These are phyloP conservation scores for Sphagnum contortum DNA, from an alignment of 225 moss, liverwort and hornwort genomes.

Conservation along the genomic window DNA sequence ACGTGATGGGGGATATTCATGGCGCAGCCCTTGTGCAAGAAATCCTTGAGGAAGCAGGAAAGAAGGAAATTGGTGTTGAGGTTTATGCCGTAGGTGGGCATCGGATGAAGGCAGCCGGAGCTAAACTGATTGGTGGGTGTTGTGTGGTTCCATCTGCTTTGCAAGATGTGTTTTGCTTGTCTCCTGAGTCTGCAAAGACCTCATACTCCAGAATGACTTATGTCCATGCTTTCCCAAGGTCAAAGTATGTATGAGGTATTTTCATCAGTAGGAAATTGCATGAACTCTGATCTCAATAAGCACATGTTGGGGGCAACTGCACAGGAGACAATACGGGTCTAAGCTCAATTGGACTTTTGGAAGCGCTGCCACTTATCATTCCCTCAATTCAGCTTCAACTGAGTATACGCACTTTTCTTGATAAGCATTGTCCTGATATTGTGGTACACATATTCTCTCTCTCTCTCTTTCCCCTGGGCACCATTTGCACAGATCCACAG, in stretches of 20 bases:
- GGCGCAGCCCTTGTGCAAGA: conserved; percentile 65
- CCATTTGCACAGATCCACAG: too few relatives aligned
- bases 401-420: conserved; percentile 29
- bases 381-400: conserved; percentile 47
- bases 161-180: background rate
- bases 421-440: conserved; percentile 34
- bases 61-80: conserved; percentile 21
- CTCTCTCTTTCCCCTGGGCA: background rate
- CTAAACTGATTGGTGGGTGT: conserved; percentile 73
- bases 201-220: too few relatives aligned
- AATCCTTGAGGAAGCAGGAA: conserved; percentile 35
- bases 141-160: conserved; percentile 21
- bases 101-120: conserved; percentile 69
- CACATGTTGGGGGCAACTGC: background rate
- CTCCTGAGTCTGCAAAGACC: too few relatives aligned
- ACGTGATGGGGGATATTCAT: conserved; percentile 91
- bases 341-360: conserved; percentile 73
- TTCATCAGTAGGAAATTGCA: too few relatives aligned
- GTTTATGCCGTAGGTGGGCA: conserved; percentile 63
- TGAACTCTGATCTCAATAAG: too few relatives aligned
- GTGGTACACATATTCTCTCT: conserved; percentile 17
- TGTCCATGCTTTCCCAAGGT: too few relatives aligned
- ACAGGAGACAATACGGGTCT: conserved; percentile 74
- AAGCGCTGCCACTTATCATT: conserved; percentile 60
- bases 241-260: too few relatives aligned